phyloP scores from a whole-genome alignment of 139 green algal genomes.

The Deuterostichococcus epilithicus region DNA sequence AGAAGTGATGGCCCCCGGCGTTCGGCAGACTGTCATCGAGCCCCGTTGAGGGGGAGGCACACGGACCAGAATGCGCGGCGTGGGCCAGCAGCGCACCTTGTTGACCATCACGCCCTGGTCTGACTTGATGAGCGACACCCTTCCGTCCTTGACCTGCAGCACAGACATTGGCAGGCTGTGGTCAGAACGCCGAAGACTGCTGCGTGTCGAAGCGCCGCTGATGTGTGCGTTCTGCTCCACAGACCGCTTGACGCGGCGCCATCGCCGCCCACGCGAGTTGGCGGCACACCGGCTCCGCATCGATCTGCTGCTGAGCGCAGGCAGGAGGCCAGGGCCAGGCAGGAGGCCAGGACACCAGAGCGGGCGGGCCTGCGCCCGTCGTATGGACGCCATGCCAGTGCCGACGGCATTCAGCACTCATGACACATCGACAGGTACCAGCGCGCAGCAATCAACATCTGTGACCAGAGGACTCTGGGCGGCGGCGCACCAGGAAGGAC shows the following conservation, averaged over 20 bases:
- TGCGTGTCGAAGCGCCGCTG: not conserved
- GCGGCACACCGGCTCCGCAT: not conserved
- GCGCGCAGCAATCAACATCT: not conserved
- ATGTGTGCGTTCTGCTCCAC: not conserved
- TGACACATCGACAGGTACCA: not conserved
- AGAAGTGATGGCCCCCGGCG: not conserved
- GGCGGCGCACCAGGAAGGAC: constrained; percentile 70
- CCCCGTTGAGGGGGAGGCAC: too few relatives aligned
- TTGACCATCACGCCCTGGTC: not conserved
- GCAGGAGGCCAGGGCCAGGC: not conserved
- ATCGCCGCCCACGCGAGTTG: not conserved
- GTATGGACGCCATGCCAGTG: not conserved
- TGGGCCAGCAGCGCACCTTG: not conserved
- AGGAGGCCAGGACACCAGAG: too few relatives aligned
- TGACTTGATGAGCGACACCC: not conserved
- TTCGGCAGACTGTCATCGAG: not conserved
- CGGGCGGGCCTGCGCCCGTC: too few relatives aligned
- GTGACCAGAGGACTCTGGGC: not conserved
- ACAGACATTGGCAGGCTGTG: not conserved
- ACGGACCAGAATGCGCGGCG: too few relatives aligned
- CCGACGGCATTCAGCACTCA: not conserved
- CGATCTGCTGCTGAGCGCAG: not conserved
- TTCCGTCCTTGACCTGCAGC: constrained; percentile 12
- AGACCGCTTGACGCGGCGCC: not conserved
- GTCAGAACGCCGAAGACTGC: not conserved